phyloP scores from a whole-genome alignment of 306 rosid species.

The Vigna trinervia region DNA sequence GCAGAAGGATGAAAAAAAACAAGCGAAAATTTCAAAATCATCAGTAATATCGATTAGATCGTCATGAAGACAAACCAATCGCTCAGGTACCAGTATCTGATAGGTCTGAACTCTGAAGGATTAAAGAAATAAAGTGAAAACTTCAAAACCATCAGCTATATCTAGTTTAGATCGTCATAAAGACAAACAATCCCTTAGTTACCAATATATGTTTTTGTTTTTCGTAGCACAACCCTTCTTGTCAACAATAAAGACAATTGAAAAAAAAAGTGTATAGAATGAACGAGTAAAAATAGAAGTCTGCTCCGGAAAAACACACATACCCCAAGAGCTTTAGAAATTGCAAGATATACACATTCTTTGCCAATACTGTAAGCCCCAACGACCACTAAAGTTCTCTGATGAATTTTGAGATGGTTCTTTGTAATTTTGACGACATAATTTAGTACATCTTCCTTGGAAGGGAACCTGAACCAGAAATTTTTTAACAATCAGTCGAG shows the following conservation, averaged over 20 bases:
- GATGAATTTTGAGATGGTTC: conserved; percentile 55
- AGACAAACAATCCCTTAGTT: conserved; percentile 10
- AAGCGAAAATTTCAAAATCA: conserved; percentile 1
- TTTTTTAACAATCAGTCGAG: conserved; percentile 21
- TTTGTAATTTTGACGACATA: conserved; percentile 59
- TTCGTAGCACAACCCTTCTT: neutral
- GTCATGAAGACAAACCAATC: conserved; percentile 14
- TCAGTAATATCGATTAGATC: neutral
- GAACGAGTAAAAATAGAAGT: neutral
- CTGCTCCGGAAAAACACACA: neutral
- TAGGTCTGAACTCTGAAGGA: neutral
- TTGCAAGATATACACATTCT: conserved; percentile 63
- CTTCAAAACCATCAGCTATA: neutral
- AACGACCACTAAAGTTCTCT: conserved; percentile 61
- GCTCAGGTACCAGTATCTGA: neutral
- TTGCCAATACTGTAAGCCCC: conserved; percentile 72
- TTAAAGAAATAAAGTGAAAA: conserved; percentile 14
- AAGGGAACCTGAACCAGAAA: conserved; percentile 60
- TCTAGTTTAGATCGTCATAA: conserved; percentile 8
- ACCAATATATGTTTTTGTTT: neutral
- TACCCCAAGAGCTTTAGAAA: conserved; percentile 60
- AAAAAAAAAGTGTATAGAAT: conserved; percentile 9
- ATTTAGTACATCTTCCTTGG: conserved; percentile 57
- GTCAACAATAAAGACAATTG: conserved; percentile 28
- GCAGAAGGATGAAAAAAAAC: conserved; percentile 24